Conservation (phyloP, 129 eudicot genomes). For the Artemisia tridentata region DNA sequence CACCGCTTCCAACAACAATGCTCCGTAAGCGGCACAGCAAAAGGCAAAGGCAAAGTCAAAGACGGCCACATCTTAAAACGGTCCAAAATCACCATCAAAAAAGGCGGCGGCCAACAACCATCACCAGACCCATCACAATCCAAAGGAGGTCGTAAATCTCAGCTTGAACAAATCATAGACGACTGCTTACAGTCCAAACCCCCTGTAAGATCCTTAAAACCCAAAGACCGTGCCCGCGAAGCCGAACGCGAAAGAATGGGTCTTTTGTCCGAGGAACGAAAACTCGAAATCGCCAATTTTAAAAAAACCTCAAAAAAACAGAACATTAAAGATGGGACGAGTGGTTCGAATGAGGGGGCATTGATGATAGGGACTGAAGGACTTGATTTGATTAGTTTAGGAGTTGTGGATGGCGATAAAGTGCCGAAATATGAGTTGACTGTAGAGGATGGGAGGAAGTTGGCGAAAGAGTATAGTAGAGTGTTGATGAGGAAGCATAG, state of each 20-base stretch:
- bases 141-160: slow-evolving; percentile 42
- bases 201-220: slow-evolving; percentile 55
- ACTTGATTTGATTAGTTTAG: slow-evolving; percentile 63
- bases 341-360: slow-evolving; percentile 10
- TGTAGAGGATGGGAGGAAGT: slow-evolving; percentile 77
- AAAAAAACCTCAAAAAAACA: slow-evolving; percentile 37
- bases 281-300: slow-evolving; percentile 46
- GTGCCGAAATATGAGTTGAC: slow-evolving; percentile 71
- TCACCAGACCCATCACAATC: slow-evolving; percentile 25
- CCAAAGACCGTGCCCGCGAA: slow-evolving; percentile 66
- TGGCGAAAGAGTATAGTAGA: slow-evolving; percentile 92
- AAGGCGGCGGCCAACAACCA: slow-evolving; percentile 33
- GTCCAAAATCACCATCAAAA: slow-evolving; percentile 54
- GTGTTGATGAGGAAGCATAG: slow-evolving; percentile 87
- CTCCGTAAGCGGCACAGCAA: slow-evolving; percentile 75
- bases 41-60: slow-evolving; percentile 70
- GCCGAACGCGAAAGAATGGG: slow-evolving; percentile 85
- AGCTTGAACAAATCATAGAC: slow-evolving; percentile 60
- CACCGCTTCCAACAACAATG: slow-evolving; percentile 55
- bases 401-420: slow-evolving; percentile 72
- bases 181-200: slow-evolving; percentile 57
- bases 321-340: slow-evolving; percentile 10
- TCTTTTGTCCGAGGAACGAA: slow-evolving; percentile 56
- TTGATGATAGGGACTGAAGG: slow-evolving; percentile 69
- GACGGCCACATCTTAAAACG: slow-evolving; percentile 51